Evolutionary conservation across 2,329 filamentous ascomycete species (phyloP).

Genomic region (Arthrocladium fulminans): DNA sequence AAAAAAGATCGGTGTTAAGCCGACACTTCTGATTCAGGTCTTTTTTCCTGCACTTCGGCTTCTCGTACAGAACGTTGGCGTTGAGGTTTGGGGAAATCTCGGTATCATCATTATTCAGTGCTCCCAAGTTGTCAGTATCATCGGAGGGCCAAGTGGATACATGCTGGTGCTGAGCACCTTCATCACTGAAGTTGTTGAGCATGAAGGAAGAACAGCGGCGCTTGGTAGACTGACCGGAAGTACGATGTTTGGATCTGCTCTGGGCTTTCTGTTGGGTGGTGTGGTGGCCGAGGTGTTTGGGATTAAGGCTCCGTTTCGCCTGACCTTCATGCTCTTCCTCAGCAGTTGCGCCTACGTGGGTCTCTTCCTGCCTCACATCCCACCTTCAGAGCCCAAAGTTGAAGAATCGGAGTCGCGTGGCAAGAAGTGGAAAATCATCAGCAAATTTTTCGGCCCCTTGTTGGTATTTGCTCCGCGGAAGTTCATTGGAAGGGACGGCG

Average conservation of each 20-base stretch:
- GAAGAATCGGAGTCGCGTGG: not conserved
- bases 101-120: conserved; percentile 62
- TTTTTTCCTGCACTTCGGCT: conserved; percentile 57
- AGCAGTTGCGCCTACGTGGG: conserved; percentile 35
- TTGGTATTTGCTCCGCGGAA: conserved; percentile 52
- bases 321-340: conserved; percentile 51
- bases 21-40: conserved; percentile 54
- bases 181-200: conserved; percentile 55
- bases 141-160: conserved; percentile 62
- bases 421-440: conserved; percentile 27
- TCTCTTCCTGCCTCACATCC: conserved; percentile 41
- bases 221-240: conserved; percentile 58
- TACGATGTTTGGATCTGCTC: conserved; percentile 57
- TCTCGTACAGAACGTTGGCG: conserved; percentile 55
- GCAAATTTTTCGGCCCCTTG: conserved; percentile 43
- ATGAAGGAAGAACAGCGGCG: conserved; percentile 52
- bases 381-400: conserved; percentile 26
- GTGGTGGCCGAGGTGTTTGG: conserved; percentile 55
- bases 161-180: conserved; percentile 61
- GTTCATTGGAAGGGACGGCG: conserved; percentile 45
- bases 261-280: conserved; percentile 58
- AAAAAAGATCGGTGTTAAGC: conserved; percentile 56
- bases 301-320: conserved; percentile 56
- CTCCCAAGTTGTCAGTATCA: conserved; percentile 58
- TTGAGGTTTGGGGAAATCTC: conserved; percentile 49